A percentile compares a stretch with the other conserved stretches of the same genome.
Conservation (phyloP, 805 yeast genomes). For the Babjeviella inositovora region DNA sequence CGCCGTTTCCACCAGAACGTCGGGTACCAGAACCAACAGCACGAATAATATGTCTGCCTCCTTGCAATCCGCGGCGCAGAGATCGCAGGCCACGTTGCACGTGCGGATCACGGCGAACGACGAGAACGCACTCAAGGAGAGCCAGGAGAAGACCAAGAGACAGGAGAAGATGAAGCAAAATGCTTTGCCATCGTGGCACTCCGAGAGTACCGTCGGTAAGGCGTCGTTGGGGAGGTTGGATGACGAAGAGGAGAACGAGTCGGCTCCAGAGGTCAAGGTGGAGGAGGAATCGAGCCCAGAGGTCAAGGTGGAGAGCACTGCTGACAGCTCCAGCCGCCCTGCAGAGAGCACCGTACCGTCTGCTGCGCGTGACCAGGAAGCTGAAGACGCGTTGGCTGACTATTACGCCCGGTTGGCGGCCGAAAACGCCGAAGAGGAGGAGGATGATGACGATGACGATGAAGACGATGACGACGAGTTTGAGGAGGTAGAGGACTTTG, state of each 20-base stretch:
- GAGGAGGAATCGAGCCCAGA: slow-evolving; percentile 5
- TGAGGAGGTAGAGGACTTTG: slow-evolving; percentile 17
- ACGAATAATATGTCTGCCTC: slow-evolving; percentile 8
- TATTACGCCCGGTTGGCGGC: slow-evolving; percentile 68
- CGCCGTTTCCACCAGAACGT: slow-evolving; percentile 31
- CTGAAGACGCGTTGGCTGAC: slow-evolving; percentile 56
- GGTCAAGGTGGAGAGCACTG: slow-evolving; percentile 3
- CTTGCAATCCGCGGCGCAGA: slow-evolving; percentile 14
- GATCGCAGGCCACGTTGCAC: slow-evolving; percentile 73
- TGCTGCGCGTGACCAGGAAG: slow-evolving; percentile 42
- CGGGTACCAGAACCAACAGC: slow-evolving; percentile 6
- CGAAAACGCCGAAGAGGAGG: slow-evolving; percentile 45
- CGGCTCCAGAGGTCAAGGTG: slow-evolving; percentile 5
- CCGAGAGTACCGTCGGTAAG: slow-evolving; percentile 77
- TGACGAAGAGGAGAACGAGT: slow-evolving; percentile 23
- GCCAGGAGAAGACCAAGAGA: slow-evolving; percentile 48
- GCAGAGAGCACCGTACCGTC: slow-evolving; percentile 9
- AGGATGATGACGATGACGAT: slow-evolving; percentile 37
- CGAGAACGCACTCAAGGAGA: slow-evolving; percentile 54
- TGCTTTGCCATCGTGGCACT: slow-evolving; percentile 95
- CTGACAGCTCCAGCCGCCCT: slow-evolving; percentile 6
- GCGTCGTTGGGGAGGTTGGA: slow-evolving; percentile 37
- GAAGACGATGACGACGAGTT: slow-evolving; percentile 21
- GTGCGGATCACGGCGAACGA: slow-evolving; percentile 84
- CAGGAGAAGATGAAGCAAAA: slow-evolving; percentile 70